Evolutionary conservation across 2,329 filamentous ascomycete genomes (phyloP), one percentile per base, ranked within the genome.

Genomic region (Myotisia sp.): DNA sequence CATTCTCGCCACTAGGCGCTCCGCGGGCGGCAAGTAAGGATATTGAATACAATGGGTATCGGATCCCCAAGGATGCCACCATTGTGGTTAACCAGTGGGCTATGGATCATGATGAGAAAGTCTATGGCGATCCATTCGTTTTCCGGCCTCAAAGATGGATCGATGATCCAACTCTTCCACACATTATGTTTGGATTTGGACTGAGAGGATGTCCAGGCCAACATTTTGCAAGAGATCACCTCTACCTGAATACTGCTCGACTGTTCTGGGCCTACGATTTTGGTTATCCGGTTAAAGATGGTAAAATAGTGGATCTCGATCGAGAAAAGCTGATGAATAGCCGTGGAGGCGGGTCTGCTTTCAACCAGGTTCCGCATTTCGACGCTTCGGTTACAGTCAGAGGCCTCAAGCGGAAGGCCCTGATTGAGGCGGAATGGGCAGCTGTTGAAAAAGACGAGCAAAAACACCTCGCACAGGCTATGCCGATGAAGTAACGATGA

Each of bases 101-200:
- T 0, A 60, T 65, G 40, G 54, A 58, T 22, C 43, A 55, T 17
- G 56, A 60, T 36, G 54, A 55, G 12, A 48, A 50, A 9, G 52
- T 51, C 29, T 64, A 56, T 32, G 49, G 50, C 0, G 46, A 59
- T 5, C 55, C 59, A 1, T 44, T 56, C 27, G 44, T 26, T 8
- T 64, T 64, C 44, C 39, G 52, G n/a, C 60, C 60, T 1, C 47
- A 51, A 3, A 48, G 59, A 28, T 64, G 59, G 47, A 48, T 62
- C 6, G 38, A 40, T 12, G 23, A 37, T 53, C 22, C 62, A 59
- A 66, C 68, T 7, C 68, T 66, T 0, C 67, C 63, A 32, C 67
- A 70, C 1, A 64, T 70, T 0, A 67, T 62, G 6, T 69, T 74
- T 40, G 71, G 65, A 0, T 73, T 71, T 44, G 70, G 70, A 1